Percentiles rank a stretch among this genome's conserved stretches.
Conservation (phyloP, 2,329 filamentous ascomycete genomes). For the Rhytidhysteron rufulum region DNA sequence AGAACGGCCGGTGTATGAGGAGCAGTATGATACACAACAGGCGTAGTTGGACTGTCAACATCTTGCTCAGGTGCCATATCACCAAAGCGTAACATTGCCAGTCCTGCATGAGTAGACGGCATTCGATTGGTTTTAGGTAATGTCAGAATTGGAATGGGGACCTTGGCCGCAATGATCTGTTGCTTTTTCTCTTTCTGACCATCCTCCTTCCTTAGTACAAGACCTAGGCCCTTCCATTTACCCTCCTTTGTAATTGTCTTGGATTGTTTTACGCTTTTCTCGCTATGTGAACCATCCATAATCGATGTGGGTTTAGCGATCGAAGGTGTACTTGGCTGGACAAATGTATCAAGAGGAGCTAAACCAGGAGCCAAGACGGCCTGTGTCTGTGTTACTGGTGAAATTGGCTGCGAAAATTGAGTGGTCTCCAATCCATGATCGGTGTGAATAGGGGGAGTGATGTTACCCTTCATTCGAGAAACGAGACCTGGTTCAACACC, state of each 20-base stretch:
- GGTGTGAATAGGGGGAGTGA: neutral
- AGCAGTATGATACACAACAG: neutral
- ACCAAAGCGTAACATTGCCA: neutral
- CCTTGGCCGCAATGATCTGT: conserved; percentile 5
- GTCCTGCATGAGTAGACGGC: neutral
- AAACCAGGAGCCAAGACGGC: too few relatives aligned
- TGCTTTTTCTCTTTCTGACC: conserved; percentile 7
- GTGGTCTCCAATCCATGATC: neutral
- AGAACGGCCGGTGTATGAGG: neutral
- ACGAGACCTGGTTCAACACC: neutral
- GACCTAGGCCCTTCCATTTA: neutral
- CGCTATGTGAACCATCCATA: neutral
- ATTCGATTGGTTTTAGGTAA: conserved; percentile 5
- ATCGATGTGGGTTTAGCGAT: neutral
- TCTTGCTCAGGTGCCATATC: too few relatives aligned
- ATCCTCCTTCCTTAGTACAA: neutral
- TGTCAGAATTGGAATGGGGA: conserved; percentile 15
- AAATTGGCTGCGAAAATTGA: too few relatives aligned
- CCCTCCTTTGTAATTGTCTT: neutral
- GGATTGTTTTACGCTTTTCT: neutral
- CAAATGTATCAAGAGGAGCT: neutral
- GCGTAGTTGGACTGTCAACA: neutral
- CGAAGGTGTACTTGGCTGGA: neutral
- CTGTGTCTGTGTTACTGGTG: too few relatives aligned
- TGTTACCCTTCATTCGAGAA: neutral